Conservation (phyloP, 1,284 basidiomycete genomes). For the Microbotryum violaceum region DNA sequence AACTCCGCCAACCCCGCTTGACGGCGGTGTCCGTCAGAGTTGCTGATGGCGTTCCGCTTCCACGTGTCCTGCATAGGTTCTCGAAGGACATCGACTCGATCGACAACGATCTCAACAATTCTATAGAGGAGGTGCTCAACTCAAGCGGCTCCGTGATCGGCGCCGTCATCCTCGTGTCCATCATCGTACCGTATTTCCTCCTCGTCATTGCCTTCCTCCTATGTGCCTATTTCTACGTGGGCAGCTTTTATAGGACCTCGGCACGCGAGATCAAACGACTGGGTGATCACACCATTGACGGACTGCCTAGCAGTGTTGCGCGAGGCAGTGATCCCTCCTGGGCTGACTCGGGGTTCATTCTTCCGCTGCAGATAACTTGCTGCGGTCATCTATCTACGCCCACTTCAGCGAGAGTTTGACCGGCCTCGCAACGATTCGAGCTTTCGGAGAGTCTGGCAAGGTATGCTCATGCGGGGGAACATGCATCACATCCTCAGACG, state of each 20-base stretch:
- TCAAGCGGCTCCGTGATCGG: slow-evolving; percentile 61
- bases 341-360: no score
- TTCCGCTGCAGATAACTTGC: slow-evolving; percentile 49
- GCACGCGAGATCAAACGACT: slow-evolving; percentile 65
- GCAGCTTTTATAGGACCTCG: slow-evolving; percentile 69
- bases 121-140: slow-evolving; percentile 62
- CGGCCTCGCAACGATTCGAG: slow-evolving; percentile 75
- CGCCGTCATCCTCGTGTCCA: slow-evolving; percentile 56
- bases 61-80: no score
- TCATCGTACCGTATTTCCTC: slow-evolving; percentile 72
- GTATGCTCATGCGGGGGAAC: slow-evolving; percentile 11
- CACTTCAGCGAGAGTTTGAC: slow-evolving; percentile 81
- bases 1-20: slow-evolving; percentile 1
- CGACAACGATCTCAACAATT: slow-evolving; percentile 64
- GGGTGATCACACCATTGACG: no score
- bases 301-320: no score
- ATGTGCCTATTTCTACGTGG: slow-evolving; percentile 45
- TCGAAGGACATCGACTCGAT: slow-evolving; percentile 54
- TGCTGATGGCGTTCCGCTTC: no score
- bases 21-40: slow-evolving; percentile 35
- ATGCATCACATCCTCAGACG: slow-evolving; percentile 2
- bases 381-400: slow-evolving; percentile 64
- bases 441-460: slow-evolving; percentile 49
- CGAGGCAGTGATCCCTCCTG: no score
- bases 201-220: slow-evolving; percentile 51